Percentiles rank a stretch among this genome's conserved stretches.
phyloP scores from a whole-genome alignment of 495 filamentous ascomycete species.

The Podospora tetraspora region DNA sequence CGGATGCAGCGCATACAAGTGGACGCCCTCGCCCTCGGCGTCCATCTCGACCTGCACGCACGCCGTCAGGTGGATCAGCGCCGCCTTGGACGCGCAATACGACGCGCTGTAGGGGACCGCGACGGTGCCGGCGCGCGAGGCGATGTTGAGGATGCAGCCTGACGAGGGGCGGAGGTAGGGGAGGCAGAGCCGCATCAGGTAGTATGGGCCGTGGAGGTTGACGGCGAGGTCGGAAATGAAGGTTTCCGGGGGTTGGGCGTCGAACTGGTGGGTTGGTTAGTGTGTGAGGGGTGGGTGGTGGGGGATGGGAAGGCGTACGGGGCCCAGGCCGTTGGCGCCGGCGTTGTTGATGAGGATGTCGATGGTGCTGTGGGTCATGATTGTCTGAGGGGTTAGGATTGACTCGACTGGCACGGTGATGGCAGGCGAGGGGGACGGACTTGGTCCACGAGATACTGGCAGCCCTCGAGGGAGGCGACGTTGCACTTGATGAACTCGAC shows the following conservation, averaged over 20 bases:
- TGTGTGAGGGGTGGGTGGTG: too few species aligned
- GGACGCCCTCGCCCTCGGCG: slow-evolving; percentile 25
- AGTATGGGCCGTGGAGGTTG: slow-evolving; percentile 49
- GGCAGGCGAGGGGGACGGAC: too few species aligned
- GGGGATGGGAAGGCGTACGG: background rate
- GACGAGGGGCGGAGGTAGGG: slow-evolving; percentile 20
- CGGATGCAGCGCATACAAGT: slow-evolving; percentile 32
- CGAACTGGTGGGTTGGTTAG: slow-evolving; percentile 13
- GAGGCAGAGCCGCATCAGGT: slow-evolving; percentile 30
- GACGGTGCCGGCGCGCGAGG: slow-evolving; percentile 31
- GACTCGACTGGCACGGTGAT: too few species aligned
- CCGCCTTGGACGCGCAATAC: slow-evolving; percentile 34
- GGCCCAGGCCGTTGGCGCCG: slow-evolving; percentile 28
- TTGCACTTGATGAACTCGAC: slow-evolving; percentile 28
- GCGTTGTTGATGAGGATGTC: slow-evolving; percentile 34
- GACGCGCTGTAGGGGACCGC: slow-evolving; percentile 29
- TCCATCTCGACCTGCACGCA: slow-evolving; percentile 32
- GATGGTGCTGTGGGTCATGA: slow-evolving; percentile 11
- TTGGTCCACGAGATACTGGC: slow-evolving; percentile 24
- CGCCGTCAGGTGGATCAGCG: slow-evolving; percentile 33
- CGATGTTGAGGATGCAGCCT: slow-evolving; percentile 32
- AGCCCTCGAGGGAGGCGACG: slow-evolving; percentile 24
- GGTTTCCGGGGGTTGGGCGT: slow-evolving; percentile 23
- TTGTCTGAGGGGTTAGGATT: background rate
- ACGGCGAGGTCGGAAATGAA: slow-evolving; percentile 57